Percentiles rank a stretch among this genome's conserved stretches.
phyloP scores from a whole-genome alignment of 163 green algal genomes.

The Chlorella variabilis region DNA sequence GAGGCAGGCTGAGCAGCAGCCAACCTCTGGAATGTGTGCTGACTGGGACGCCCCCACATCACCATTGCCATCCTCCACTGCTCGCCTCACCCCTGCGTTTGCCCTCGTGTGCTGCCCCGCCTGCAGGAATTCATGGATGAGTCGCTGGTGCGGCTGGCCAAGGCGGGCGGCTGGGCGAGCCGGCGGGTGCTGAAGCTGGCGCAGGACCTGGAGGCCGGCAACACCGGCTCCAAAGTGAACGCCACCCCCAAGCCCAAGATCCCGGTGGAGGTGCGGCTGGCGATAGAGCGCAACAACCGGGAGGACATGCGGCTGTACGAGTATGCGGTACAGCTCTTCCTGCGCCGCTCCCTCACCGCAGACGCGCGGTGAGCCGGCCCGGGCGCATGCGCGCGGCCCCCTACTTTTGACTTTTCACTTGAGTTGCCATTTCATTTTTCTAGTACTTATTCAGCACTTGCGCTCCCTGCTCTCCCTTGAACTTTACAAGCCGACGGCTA shows the following conservation, averaged over 20 bases:
- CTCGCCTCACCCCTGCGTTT: too few relatives aligned
- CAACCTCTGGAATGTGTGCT: too few relatives aligned
- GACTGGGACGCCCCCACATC: too few relatives aligned
- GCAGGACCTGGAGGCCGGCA: not conserved
- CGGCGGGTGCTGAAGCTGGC: not conserved
- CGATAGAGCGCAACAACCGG: not conserved
- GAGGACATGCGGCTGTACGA: constrained; percentile 11
- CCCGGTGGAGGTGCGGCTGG: not conserved
- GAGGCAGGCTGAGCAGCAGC: too few relatives aligned
- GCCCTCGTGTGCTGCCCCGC: not conserved
- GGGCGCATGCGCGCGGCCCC: too few relatives aligned
- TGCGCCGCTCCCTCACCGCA: not conserved
- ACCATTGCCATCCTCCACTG: too few relatives aligned
- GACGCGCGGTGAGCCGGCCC: too few relatives aligned
- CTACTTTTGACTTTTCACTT: too few relatives aligned
- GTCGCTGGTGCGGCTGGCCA: not conserved
- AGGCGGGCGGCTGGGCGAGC: not conserved
- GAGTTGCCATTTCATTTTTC: too few relatives aligned
- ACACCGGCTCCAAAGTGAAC: not conserved
- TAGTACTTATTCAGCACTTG: too few relatives aligned
- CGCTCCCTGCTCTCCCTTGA: too few relatives aligned
- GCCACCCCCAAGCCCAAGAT: not conserved
- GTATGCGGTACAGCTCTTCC: not conserved
- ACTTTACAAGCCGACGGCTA: too few relatives aligned
- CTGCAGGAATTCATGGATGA: constrained; percentile 12